phyloP scores from a whole-genome alignment of 331 rosid species.

The Ulmus americana region DNA sequence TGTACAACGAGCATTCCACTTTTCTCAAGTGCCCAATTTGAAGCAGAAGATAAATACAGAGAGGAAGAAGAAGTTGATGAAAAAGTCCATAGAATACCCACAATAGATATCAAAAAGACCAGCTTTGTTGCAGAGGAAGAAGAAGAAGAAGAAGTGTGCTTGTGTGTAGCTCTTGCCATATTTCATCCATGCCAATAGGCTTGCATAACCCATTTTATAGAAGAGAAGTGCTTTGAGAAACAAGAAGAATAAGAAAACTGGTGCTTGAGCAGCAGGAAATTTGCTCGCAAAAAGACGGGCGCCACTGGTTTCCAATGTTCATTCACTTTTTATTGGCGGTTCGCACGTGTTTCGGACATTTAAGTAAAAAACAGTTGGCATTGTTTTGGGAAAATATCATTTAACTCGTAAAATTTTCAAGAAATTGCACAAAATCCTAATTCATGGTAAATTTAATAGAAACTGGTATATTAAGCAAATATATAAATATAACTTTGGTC shows the following conservation, averaged over 20 bases:
- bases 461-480: no score
- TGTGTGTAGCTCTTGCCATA: conserved; percentile 44
- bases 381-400: no score
- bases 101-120: conserved; percentile 31
- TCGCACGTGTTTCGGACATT: conserved; percentile 1
- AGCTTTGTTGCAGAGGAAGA: conserved; percentile 16
- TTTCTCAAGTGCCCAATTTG: conserved; percentile 37
- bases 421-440: no score
- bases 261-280: not conserved
- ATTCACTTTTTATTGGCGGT: not conserved
- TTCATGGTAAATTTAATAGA: no score
- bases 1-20: conserved; percentile 25
- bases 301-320: conserved; percentile 48
- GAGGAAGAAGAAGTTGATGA: conserved; percentile 35
- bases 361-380: no score
- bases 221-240: not conserved
- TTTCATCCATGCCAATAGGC: conserved; percentile 11
- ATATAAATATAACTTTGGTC: no score
- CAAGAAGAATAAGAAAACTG: not conserved
- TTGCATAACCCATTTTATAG: conserved; percentile 14
- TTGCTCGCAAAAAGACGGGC: conserved; percentile 38
- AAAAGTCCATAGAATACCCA: conserved; percentile 51
- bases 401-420: no score
- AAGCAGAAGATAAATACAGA: conserved; percentile 24
- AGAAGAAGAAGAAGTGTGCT: conserved; percentile 21